phyloP scores from a whole-genome alignment of 2,329 filamentous ascomycete species.

The Epichloe baconii region DNA sequence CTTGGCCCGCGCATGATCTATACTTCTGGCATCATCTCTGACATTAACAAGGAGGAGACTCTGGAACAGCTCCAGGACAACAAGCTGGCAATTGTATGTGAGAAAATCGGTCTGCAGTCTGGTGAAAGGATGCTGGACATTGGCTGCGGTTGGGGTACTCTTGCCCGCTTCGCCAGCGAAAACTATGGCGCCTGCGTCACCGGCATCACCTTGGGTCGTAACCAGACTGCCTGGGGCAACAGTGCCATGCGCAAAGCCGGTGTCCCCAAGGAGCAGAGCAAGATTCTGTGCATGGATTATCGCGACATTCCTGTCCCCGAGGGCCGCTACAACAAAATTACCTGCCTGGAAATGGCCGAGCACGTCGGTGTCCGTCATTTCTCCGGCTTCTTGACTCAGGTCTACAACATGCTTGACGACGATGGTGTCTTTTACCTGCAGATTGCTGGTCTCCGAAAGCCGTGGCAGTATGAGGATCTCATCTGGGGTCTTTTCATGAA shows the following conservation, averaged over 20 bases:
- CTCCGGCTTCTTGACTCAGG: constrained; percentile 65
- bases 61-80: constrained; percentile 96
- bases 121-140: constrained; percentile 84
- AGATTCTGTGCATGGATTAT: constrained; percentile 93
- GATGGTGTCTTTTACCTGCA: constrained; percentile 95
- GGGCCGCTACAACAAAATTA: constrained; percentile 74
- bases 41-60: constrained; percentile 74
- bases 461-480: constrained; percentile 96
- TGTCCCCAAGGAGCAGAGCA: constrained; percentile 76
- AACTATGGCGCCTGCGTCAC: constrained; percentile 81
- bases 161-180: constrained; percentile 81
- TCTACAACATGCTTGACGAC: constrained; percentile 91
- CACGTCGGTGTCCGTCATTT: constrained; percentile 94
- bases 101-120: constrained; percentile 78
- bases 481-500: constrained; percentile 99
- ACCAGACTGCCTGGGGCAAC: constrained; percentile 97
- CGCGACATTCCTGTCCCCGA: constrained; percentile 76
- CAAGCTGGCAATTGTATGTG: constrained; percentile 88
- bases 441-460: constrained; percentile 83
- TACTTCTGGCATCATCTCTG: constrained; percentile 86
- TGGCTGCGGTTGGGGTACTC: constrained; percentile 95
- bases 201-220: constrained; percentile 86
- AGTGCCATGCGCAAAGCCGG: constrained; percentile 70
- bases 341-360: constrained; percentile 96
- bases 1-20: constrained; percentile 98